Evolutionary conservation across 768 basidiomycete species (phyloP), one percentile per base, ranked within the genome.

Genomic region (Suillus luteus): DNA sequence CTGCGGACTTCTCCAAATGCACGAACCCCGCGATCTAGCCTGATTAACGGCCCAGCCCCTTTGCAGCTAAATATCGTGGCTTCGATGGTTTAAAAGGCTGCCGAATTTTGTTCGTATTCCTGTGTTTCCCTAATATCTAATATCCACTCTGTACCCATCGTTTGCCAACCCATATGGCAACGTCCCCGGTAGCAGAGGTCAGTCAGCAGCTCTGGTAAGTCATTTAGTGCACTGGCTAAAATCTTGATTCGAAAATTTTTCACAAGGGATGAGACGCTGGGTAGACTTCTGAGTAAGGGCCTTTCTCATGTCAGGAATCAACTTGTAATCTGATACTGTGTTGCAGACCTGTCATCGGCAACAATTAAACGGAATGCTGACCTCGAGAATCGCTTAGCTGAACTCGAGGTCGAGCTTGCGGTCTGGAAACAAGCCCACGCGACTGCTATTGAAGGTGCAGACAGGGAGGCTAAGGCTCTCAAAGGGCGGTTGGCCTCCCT

Each of bases 341-440:
- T 62, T 46, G 35, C 63, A 91, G 90, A 82, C 71, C 82, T 91
- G 62, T 90, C 89, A 46, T 80, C 80, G 44, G 79, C 81, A 54
- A 91, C 89, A 15, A 72, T 90, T 68, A 83, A 86, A 69, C 83
- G 84, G 54, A 89, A 90, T 70, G 72, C 78, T 52, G 85, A 86
- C 66, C 79, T 92, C 22, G 88, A 90, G 76, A 81, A 78, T 57
- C 83, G 86, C 63, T 82, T 91, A 55, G 78, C 82, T 40, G 88
- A 90, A 67, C 81, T 92, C 49, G 89, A 91, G 72, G 77, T 85
- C 48, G 90, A 92, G 75, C 77, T 91, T 33, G 77, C 80, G 22
- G 83, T 88, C 31, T 89, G 88, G 87, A 90, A 89, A 74, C 84
- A 85, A 69, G 89, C 89, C 27, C 88, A 90, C 71, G 77, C 87